Percentiles rank a stretch among this genome's conserved stretches.
Conservation (phyloP, 805 yeast species). For the Scheffersomyces amazonensis region DNA sequence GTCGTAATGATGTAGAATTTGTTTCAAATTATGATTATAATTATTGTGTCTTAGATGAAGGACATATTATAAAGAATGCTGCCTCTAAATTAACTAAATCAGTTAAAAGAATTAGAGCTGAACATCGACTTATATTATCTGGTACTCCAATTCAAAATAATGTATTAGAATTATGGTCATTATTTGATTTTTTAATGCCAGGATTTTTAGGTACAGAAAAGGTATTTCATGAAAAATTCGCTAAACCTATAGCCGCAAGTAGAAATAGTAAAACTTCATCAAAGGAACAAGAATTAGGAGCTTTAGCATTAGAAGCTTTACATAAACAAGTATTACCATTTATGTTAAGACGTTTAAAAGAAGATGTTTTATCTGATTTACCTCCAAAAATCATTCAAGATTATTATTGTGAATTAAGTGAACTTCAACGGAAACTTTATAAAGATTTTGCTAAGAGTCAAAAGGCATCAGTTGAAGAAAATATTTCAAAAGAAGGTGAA, state of each 20-base stretch:
- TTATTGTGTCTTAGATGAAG: slow-evolving; percentile 95
- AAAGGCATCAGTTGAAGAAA: slow-evolving; percentile 65
- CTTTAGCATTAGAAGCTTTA: slow-evolving; percentile 89
- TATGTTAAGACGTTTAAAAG: slow-evolving; percentile 92
- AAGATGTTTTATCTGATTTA: slow-evolving; percentile 90
- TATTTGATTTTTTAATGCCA: slow-evolving; percentile 97
- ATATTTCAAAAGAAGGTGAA: slow-evolving; percentile 44
- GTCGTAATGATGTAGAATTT: slow-evolving; percentile 80
- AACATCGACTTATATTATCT: slow-evolving; percentile 85
- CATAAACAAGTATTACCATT: slow-evolving; percentile 97
- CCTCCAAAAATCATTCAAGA: slow-evolving; percentile 99
- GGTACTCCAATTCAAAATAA: slow-evolving; percentile 99
- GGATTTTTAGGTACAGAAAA: slow-evolving; percentile 96
- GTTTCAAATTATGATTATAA: slow-evolving; percentile 68
- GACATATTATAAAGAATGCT: slow-evolving; percentile 94
- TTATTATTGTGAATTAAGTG: slow-evolving; percentile 94
- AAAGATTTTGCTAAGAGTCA: slow-evolving; percentile 88
- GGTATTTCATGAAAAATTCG: slow-evolving; percentile 88
- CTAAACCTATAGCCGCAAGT: slow-evolving; percentile 96
- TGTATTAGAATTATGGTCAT: slow-evolving; percentile 94
- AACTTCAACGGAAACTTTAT: slow-evolving; percentile 82
- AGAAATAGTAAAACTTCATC: slow-evolving; percentile 84
- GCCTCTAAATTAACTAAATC: slow-evolving; percentile 84
- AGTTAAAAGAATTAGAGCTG: slow-evolving; percentile 78
- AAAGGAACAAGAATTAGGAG: slow-evolving; percentile 96